Percentiles rank a stretch among this genome's conserved stretches.
Evolutionary conservation across 2,329 filamentous ascomycete genomes (phyloP).

Genomic region (Ophiostoma australiae): DNA sequence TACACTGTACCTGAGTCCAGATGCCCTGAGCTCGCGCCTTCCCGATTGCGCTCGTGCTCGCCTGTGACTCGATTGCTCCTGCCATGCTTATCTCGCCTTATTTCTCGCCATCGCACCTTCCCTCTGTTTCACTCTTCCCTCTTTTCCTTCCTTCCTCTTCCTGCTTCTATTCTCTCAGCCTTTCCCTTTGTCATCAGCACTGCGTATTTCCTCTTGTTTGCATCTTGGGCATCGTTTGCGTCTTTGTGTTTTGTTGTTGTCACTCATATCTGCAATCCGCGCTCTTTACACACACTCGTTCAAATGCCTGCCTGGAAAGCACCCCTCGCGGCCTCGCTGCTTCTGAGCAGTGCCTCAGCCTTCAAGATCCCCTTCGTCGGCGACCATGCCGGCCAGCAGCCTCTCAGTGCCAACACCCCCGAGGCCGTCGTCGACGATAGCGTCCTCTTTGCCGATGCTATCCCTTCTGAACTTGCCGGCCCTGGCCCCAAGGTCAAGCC

Average conservation of each 20-base stretch:
- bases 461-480: neutral
- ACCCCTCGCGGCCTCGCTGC: slow-evolving; percentile 24
- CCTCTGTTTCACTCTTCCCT: neutral
- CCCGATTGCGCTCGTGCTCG: neutral
- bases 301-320: slow-evolving; percentile 24
- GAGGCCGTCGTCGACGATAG: neutral
- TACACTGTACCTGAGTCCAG: neutral
- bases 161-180: neutral
- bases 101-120: neutral
- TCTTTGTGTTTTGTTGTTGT: neutral
- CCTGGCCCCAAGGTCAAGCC: slow-evolving; percentile 24
- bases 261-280: neutral
- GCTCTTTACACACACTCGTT: neutral
- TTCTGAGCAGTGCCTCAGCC: slow-evolving; percentile 23
- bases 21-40: slow-evolving; percentile 9
- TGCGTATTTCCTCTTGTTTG: neutral
- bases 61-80: neutral
- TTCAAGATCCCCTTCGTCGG: slow-evolving; percentile 19
- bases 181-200: neutral
- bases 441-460: neutral
- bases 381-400: slow-evolving; percentile 19
- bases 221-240: neutral
- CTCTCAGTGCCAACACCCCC: neutral
- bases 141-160: neutral
- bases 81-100: neutral